A percentile compares a stretch with the other conserved stretches of the same genome.
Conservation (phyloP, 1,139 yeast genomes). For the Saccharomyces hybrid region DNA sequence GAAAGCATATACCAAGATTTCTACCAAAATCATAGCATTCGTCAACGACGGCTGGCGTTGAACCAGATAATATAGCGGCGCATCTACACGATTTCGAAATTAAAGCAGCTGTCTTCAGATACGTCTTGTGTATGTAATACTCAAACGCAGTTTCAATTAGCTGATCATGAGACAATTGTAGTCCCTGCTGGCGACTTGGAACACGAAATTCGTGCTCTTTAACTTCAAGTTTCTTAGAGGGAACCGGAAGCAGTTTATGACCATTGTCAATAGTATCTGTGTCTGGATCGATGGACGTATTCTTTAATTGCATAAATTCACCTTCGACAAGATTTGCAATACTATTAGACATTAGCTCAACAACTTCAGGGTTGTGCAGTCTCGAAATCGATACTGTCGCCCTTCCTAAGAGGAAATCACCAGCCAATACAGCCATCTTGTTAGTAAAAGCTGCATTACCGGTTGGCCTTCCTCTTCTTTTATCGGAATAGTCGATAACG, state of each 20-base stretch:
- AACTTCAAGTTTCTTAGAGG: constrained; percentile 59
- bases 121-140: constrained; percentile 89
- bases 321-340: constrained; percentile 97
- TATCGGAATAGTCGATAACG: constrained; percentile 87
- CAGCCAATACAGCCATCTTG: constrained; percentile 96
- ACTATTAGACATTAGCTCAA: constrained; percentile 87
- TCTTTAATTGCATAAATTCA: constrained; percentile 95
- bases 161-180: constrained; percentile 52
- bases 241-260: constrained; percentile 45
- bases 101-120: constrained; percentile 86
- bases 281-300: constrained; percentile 59
- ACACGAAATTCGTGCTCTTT: constrained; percentile 55
- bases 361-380: constrained; percentile 91
- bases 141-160: constrained; percentile 84
- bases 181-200: constrained; percentile 24
- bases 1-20: constrained; percentile 90
- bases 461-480: constrained; percentile 82
- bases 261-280: constrained; percentile 40
- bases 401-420: constrained; percentile 88
- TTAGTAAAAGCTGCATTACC: constrained; percentile 92
- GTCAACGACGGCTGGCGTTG: constrained; percentile 65
- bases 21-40: constrained; percentile 87
- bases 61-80: constrained; percentile 87
- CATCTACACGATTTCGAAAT: constrained; percentile 95
- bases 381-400: constrained; percentile 95